Percentiles rank a stretch among this genome's conserved stretches.
phyloP scores from a whole-genome alignment of 2,329 filamentous ascomycete genomes.

The Fusarium torreyae region DNA sequence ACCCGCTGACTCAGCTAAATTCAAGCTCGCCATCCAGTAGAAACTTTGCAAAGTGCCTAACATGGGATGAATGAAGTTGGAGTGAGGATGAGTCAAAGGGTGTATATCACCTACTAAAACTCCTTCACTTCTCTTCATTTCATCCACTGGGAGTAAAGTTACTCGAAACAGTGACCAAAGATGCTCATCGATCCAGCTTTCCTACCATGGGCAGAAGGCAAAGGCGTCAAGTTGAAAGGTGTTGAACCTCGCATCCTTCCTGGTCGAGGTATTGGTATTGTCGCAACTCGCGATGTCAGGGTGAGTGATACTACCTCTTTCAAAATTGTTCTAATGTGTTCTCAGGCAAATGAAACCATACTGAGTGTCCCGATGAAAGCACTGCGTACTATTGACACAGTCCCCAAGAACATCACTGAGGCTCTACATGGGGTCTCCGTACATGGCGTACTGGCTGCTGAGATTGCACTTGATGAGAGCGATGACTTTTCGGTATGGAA shows the following conservation, averaged over 20 bases:
- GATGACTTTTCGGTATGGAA: conserved; percentile 71
- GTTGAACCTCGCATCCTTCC: conserved; percentile 77
- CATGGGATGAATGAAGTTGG: conserved; percentile 14
- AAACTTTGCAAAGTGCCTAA: conserved; percentile 20
- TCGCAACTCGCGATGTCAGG: conserved; percentile 77
- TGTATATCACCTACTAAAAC: background rate
- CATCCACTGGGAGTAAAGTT: background rate
- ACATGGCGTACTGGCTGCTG: conserved; percentile 81
- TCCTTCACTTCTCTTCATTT: background rate
- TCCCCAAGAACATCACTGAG: conserved; percentile 68
- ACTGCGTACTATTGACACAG: conserved; percentile 75
- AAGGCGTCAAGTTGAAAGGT: conserved; percentile 63
- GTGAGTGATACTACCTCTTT: conserved; percentile 57
- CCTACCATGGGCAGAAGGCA: conserved; percentile 75
- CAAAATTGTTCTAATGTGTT: conserved; percentile 5
- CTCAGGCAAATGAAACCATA: conserved; percentile 67
- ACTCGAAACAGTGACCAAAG: background rate
- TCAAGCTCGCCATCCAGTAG: conserved; percentile 35
- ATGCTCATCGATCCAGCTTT: conserved; percentile 57
- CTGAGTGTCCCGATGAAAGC: conserved; percentile 75
- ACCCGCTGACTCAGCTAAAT: conserved; percentile 27
- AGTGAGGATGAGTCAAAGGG: conserved; percentile 25
- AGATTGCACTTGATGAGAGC: conserved; percentile 70
- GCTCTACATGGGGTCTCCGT: conserved; percentile 71
- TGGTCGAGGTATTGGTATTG: conserved; percentile 83